phyloP scores from a whole-genome alignment of 202 grass and related monocot species.

The Panicum virgatum region DNA sequence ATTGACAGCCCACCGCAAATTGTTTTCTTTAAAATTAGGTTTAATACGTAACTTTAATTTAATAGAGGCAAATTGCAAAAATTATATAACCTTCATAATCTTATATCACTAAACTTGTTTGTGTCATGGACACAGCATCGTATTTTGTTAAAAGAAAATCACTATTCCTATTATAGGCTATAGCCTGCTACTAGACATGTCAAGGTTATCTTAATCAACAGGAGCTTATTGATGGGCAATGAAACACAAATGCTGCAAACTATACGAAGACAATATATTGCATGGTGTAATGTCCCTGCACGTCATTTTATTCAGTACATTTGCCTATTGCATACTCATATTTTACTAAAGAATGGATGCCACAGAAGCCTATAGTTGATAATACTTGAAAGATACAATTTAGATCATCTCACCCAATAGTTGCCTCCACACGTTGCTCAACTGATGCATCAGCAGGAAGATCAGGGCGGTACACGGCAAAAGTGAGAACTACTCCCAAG shows the following conservation, averaged over 20 bases:
- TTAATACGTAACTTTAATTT: neutral
- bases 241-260: neutral
- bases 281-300: neutral
- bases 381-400: neutral
- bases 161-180: neutral
- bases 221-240: neutral
- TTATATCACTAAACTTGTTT: neutral
- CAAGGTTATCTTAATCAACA: neutral
- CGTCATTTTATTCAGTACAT: constrained; percentile 1
- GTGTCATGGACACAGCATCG: neutral
- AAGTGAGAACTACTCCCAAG: constrained; percentile 95
- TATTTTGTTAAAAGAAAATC: neutral
- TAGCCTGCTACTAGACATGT: neutral
- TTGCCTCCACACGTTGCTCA: constrained; percentile 75
- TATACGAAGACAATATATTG: neutral
- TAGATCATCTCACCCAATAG: constrained; percentile 66
- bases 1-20: neutral
- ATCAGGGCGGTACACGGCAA: constrained; percentile 75
- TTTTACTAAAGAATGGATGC: neutral
- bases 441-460: constrained; percentile 64
- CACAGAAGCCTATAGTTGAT: neutral
- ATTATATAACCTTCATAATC: neutral
- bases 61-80: neutral
- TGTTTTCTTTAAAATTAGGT: neutral
- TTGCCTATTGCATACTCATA: neutral